Conservation (phyloP, 306 rosid species). For the Phaseolus lunatus region DNA sequence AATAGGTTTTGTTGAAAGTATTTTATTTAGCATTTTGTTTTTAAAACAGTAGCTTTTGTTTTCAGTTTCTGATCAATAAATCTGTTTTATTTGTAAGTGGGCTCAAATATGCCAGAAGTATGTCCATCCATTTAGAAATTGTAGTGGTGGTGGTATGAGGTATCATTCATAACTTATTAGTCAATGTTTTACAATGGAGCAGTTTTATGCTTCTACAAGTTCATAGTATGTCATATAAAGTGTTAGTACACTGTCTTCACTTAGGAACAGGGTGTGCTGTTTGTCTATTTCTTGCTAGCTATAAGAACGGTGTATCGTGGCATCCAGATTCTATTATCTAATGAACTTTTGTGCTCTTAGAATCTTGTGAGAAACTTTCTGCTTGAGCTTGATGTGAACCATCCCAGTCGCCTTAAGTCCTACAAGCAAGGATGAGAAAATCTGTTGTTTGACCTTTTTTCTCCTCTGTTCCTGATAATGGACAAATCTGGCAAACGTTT, state of each 20-base stretch:
- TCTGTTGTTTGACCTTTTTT: background rate
- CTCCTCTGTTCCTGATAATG: background rate
- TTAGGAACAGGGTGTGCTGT: background rate
- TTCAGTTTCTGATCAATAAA: conserved; percentile 15
- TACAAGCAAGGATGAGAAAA: background rate
- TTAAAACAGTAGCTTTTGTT: conserved; percentile 17
- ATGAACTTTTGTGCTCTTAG: too few species aligned
- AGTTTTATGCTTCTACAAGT: background rate
- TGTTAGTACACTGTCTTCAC: background rate
- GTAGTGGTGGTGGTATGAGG: background rate
- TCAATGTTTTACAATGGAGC: background rate
- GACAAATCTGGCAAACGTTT: background rate
- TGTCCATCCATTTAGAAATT: background rate
- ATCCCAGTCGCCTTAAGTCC: too few species aligned
- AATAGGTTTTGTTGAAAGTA: background rate
- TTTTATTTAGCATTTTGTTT: conserved; percentile 25
- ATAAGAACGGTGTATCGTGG: background rate
- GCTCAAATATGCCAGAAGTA: conserved; percentile 8
- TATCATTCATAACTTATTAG: conserved; percentile 12
- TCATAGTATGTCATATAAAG: background rate
- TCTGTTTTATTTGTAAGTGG: conserved; percentile 26
- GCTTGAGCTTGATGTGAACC: too few species aligned
- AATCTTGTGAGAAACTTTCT: too few species aligned
- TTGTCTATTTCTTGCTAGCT: background rate
- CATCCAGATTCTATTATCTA: too few species aligned